Evolutionary conservation across 805 yeast species (phyloP).

Genomic region (Suhomyces tanzawaensis): DNA sequence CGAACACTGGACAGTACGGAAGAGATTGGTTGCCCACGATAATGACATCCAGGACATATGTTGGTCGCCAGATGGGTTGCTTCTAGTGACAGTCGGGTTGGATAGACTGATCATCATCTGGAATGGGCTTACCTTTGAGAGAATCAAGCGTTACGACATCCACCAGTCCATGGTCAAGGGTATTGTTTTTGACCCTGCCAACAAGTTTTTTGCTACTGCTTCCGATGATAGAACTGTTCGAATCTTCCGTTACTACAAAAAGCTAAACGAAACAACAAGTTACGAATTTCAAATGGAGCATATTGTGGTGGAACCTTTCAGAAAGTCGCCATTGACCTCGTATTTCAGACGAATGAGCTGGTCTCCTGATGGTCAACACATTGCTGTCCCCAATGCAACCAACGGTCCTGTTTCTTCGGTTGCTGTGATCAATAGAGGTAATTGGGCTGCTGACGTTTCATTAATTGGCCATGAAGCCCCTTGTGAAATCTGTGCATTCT

Average conservation of each 20-base stretch:
- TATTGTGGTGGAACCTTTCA: conserved; percentile 79
- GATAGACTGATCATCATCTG: conserved; percentile 91
- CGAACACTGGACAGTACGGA: conserved; percentile 94
- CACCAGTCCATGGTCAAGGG: conserved; percentile 97
- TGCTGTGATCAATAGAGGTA: conserved; percentile 71
- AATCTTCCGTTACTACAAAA: conserved; percentile 78
- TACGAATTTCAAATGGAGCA: conserved; percentile 85
- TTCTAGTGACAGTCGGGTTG: conserved; percentile 89
- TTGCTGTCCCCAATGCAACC: conserved; percentile 83
- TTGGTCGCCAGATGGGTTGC: conserved; percentile 94
- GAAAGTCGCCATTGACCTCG: conserved; percentile 85
- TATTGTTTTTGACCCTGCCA: conserved; percentile 96
- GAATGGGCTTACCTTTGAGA: conserved; percentile 90
- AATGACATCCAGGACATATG: conserved; percentile 97
- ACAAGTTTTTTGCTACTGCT: conserved; percentile 94
- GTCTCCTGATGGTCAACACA: conserved; percentile 88
- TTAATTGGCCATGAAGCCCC: conserved; percentile 82
- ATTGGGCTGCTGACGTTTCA: conserved; percentile 73
- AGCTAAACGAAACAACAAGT: conserved; percentile 52
- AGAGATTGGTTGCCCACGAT: conserved; percentile 92
- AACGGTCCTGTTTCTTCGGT: conserved; percentile 80
- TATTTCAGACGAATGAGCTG: conserved; percentile 84
- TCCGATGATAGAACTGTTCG: conserved; percentile 93
- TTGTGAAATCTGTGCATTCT: conserved; percentile 74
- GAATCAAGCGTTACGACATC: conserved; percentile 82